phyloP scores from a whole-genome alignment of 257 asterid genomes.

The Echium plantagineum region DNA sequence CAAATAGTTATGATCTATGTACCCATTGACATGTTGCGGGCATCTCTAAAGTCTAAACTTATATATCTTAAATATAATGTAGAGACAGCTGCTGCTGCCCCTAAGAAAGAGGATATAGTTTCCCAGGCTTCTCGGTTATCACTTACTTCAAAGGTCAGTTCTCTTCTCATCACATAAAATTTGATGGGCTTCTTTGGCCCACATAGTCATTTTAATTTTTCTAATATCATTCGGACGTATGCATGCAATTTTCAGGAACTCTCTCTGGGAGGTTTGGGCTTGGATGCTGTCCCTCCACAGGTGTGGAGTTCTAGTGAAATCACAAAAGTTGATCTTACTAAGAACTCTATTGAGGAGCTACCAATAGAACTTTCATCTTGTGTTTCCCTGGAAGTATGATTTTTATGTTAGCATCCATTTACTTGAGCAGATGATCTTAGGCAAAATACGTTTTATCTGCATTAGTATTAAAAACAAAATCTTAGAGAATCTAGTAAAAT shows the following conservation, averaged over 20 bases:
- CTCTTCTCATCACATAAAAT: background rate
- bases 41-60: background rate
- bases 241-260: slow-evolving; percentile 56
- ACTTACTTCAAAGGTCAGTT: slow-evolving; percentile 58
- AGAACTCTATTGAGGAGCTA: slow-evolving; percentile 64
- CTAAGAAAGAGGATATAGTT: slow-evolving; percentile 51
- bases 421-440: background rate
- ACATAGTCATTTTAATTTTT: slow-evolving; percentile 1
- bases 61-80: slow-evolving; percentile 6
- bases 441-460: background rate
- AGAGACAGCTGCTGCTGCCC: slow-evolving; percentile 51
- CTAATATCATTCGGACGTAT: slow-evolving; percentile 2
- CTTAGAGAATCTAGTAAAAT: background rate
- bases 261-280: slow-evolving; percentile 49
- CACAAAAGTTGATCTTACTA: slow-evolving; percentile 71
- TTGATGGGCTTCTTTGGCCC: no score
- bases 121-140: slow-evolving; percentile 67
- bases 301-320: slow-evolving; percentile 59
- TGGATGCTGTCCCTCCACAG: slow-evolving; percentile 67
- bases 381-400: slow-evolving; percentile 62
- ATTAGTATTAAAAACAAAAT: background rate
- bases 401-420: background rate
- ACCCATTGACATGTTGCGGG: background rate
- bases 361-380: slow-evolving; percentile 77
- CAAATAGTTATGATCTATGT: background rate